Conservation (phyloP, 169 alveolate genomes). For the Plasmodium falciparum region DNA sequence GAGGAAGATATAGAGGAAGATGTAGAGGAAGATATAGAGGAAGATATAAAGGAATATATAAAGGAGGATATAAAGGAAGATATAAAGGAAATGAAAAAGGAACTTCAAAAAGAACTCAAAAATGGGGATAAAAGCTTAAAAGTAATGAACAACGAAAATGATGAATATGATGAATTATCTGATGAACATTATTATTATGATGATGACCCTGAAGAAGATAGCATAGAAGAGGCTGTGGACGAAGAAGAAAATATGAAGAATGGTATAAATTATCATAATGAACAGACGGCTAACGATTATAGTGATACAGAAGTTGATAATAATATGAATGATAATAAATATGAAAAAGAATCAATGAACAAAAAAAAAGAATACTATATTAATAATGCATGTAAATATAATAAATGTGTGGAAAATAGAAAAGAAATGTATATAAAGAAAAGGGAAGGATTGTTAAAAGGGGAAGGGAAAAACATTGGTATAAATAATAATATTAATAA, state of each 20-base stretch:
- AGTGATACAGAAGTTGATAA: too few relatives aligned
- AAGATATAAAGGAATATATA: not conserved
- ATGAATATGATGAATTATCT: not conserved
- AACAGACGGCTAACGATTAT: not conserved
- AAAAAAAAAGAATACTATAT: not conserved
- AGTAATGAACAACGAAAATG: not conserved
- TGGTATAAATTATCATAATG: not conserved
- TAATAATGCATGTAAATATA: too few relatives aligned
- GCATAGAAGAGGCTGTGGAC: not conserved
- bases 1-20: conserved; percentile 13
- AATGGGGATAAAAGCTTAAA: conserved; percentile 8
- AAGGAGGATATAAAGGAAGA: not conserved
- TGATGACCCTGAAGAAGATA: not conserved
- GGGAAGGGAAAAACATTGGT: not conserved
- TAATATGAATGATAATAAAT: not conserved
- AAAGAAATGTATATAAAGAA: not conserved
- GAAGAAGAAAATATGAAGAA: not conserved
- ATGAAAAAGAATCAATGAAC: not conserved
- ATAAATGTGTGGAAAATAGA: too few relatives aligned
- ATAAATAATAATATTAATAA: conserved; percentile 1
- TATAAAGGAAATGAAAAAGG: not conserved
- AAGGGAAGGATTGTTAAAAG: conserved; percentile 4
- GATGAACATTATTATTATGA: too few relatives aligned
- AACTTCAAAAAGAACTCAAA: not conserved
- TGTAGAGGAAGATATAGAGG: not conserved